Percentiles rank a stretch among this genome's conserved stretches.
phyloP scores from a whole-genome alignment of 2,329 filamentous ascomycete species.

The Aspergillus sojae region DNA sequence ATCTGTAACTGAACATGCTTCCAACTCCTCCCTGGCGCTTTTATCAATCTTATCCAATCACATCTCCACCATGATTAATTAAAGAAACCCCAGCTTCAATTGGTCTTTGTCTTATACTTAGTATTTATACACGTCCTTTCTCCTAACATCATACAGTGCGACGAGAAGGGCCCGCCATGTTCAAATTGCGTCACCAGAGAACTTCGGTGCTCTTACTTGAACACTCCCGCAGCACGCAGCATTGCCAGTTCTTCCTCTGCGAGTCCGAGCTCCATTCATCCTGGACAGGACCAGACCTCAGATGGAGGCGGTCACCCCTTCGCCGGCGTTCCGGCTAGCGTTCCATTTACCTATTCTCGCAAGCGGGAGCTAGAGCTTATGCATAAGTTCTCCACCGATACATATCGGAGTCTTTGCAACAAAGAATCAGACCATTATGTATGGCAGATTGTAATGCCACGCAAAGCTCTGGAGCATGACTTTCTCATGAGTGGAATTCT shows the following conservation, averaged over 20 bases:
- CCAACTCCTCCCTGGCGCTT: neutral
- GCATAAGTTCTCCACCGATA: constrained; percentile 54
- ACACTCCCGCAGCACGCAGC: constrained; percentile 21
- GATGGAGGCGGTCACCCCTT: neutral
- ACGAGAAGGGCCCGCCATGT: constrained; percentile 44
- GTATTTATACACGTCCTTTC: neutral
- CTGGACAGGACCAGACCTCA: neutral
- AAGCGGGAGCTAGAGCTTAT: constrained; percentile 53
- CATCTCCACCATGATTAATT: neutral
- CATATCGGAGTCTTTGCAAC: constrained; percentile 47
- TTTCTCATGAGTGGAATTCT: constrained; percentile 48
- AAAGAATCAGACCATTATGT: constrained; percentile 33
- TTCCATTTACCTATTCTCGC: constrained; percentile 20
- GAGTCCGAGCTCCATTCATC: constrained; percentile 11
- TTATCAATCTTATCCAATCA: neutral
- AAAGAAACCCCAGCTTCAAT: neutral
- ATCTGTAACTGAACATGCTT: neutral
- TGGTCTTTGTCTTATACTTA: neutral
- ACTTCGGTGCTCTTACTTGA: constrained; percentile 35
- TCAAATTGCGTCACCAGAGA: constrained; percentile 41
- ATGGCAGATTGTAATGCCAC: constrained; percentile 47
- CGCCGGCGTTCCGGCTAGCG: neutral
- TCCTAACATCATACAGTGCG: constrained; percentile 35
- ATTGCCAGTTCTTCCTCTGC: constrained; percentile 8
- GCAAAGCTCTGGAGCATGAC: constrained; percentile 42